Evolutionary conservation across 1,284 basidiomycete genomes (phyloP).

Genomic region (Mrakiaceae sp.): DNA sequence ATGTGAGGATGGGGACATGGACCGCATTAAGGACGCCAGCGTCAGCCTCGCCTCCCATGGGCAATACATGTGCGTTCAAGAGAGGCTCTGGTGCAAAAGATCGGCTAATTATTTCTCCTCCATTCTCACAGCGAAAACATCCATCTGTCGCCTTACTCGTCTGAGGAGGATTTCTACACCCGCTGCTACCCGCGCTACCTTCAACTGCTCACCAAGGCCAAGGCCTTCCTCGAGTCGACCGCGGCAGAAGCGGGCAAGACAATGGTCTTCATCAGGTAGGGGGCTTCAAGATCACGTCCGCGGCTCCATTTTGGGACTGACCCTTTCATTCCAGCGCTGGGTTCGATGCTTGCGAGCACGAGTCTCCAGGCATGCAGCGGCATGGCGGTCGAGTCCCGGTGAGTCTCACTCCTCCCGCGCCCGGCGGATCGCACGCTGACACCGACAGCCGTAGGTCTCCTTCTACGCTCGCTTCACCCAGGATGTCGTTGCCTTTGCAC

Average conservation of each 20-base stretch:
- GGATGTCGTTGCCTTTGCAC: slow-evolving; percentile 58
- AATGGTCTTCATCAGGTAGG: slow-evolving; percentile 74
- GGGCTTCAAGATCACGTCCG: not conserved
- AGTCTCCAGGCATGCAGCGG: slow-evolving; percentile 81
- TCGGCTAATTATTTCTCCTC: too few species aligned
- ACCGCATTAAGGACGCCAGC: slow-evolving; percentile 72
- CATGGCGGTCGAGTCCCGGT: slow-evolving; percentile 80
- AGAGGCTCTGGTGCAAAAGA: slow-evolving; percentile 23
- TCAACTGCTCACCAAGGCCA: slow-evolving; percentile 59
- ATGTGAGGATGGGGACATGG: slow-evolving; percentile 79
- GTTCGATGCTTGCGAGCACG: slow-evolving; percentile 89
- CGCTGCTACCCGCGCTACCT: slow-evolving; percentile 62
- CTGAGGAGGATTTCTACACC: slow-evolving; percentile 65
- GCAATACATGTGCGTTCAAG: slow-evolving; percentile 54
- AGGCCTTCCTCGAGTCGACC: slow-evolving; percentile 58
- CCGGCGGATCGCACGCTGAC: not conserved
- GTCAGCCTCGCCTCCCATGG: slow-evolving; percentile 72
- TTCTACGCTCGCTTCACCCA: slow-evolving; percentile 78
- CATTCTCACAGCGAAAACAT: slow-evolving; percentile 54
- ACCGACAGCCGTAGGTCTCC: slow-evolving; percentile 35
- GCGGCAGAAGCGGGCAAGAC: slow-evolving; percentile 56
- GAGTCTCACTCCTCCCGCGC: slow-evolving; percentile 27
- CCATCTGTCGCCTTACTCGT: slow-evolving; percentile 65
- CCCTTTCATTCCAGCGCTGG: slow-evolving; percentile 40
- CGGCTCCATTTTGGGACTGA: not conserved